Conservation (phyloP, 169 alveolate species). For the Amoebophrya sp. region DNA sequence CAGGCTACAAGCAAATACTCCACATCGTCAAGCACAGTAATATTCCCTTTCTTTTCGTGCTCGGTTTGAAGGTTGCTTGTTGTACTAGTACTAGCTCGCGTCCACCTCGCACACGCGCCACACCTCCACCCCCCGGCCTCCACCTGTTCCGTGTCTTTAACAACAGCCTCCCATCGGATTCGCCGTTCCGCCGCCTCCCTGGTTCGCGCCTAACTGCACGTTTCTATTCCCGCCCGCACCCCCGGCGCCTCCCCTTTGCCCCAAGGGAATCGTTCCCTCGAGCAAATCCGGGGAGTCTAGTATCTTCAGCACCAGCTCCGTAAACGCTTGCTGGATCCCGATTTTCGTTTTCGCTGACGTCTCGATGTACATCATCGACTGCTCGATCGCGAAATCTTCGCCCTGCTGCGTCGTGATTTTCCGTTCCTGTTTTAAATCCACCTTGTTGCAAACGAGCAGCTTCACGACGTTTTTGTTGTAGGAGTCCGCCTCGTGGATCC, state of each 20-base stretch:
- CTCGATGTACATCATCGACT: conserved; percentile 50
- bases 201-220: too few relatives aligned
- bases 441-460: neutral
- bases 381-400: conserved; percentile 48
- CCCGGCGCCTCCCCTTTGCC: too few relatives aligned
- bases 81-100: too few relatives aligned
- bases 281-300: conserved; percentile 27
- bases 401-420: conserved; percentile 60
- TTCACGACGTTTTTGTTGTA: neutral
- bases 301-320: conserved; percentile 22
- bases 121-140: neutral
- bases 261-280: conserved; percentile 31
- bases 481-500: neutral
- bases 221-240: too few relatives aligned
- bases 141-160: neutral
- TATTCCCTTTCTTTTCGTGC: too few relatives aligned
- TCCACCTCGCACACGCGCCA: too few relatives aligned
- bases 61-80: too few relatives aligned
- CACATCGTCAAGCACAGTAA: too few relatives aligned
- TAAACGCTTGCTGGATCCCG: conserved; percentile 33
- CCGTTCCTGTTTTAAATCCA: conserved; percentile 35
- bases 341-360: conserved; percentile 49
- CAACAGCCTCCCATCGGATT: neutral
- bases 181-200: neutral
- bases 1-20: too few relatives aligned